Evolutionary conservation across 331 rosid genomes (phyloP), one percentile per base, ranked within the genome.

Genomic region (Quercus tomentella): DNA sequence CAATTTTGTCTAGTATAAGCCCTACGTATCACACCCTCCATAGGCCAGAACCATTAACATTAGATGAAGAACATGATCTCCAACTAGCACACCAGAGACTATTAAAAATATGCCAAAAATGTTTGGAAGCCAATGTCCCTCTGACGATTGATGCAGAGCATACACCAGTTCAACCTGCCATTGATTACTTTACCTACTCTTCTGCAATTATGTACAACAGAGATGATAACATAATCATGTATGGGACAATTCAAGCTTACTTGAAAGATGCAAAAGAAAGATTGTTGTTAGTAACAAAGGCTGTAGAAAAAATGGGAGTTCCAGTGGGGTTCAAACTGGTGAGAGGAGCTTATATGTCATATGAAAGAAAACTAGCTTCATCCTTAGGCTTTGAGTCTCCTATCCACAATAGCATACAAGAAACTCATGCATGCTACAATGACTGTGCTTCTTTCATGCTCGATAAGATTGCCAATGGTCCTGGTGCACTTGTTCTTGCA

Each of bases 261-360:
- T 69, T 96, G 70, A 96, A 91, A 66, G 99, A 93, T 56, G 97
- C 99, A 4, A 88, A 80, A 69, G 98, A 91, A 54, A 85, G 98
- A 65, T 18, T 96, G 87, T 0, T 81, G 61, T 76, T 81, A 3
- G 80, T 88, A 4, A 35, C 82, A 0, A 23, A 83, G 22, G 92
- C 90, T 0, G 96, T 97, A 0, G 90, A 90, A 30, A 74, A 77
- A 15, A 87, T 90, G 97, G 89, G 89, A 0, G 17, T 93, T 30
- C 84, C 96, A 1, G 77, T 96, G 83, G 99, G 98, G 4, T 84
- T 96, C 85, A 96, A 96, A 72, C 77, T 93, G 60, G 99, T 96
- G 41, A 85, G 99, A 10, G 99, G 98, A 8, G 99, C 99, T 70
- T 96, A 96, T 41, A 96, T 96, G 98, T 93, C 98, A 0, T 79